Conservation (phyloP, 2,329 filamentous ascomycete species). For the Claviceps sp. region DNA sequence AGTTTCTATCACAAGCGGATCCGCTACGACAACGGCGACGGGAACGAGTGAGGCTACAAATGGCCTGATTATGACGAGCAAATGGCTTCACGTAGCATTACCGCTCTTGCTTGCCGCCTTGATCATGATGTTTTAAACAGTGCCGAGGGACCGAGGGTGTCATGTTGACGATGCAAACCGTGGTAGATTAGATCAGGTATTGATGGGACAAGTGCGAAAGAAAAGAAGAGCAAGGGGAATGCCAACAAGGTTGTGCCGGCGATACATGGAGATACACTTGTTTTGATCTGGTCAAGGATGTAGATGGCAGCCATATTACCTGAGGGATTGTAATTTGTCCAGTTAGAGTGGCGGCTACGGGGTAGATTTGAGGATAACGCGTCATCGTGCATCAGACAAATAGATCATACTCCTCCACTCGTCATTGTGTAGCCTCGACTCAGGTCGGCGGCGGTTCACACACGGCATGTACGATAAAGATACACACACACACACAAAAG, state of each 20-base stretch:
- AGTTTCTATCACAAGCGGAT: not conserved
- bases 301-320: not conserved
- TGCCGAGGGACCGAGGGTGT: no score
- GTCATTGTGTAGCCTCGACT: not conserved
- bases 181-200: not conserved
- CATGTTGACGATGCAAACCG: not conserved
- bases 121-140: not conserved
- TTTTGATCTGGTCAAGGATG: not conserved
- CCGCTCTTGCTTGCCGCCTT: constrained; percentile 1
- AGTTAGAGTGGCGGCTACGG: not conserved
- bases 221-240: not conserved
- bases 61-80: not conserved
- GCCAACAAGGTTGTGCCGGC: not conserved
- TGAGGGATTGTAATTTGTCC: not conserved
- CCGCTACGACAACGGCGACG: not conserved
- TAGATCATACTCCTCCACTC: not conserved
- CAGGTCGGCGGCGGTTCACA: not conserved
- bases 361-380: not conserved
- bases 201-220: not conserved
- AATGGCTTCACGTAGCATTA: constrained; percentile 2
- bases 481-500: no score
- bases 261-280: not conserved
- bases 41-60: not conserved
- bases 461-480: no score
- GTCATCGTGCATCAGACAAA: not conserved